Evolutionary conservation across 192 early-diverging fungal species (phyloP), one percentile per base, ranked within the genome.

Genomic region (Obelidium mucronatum): DNA sequence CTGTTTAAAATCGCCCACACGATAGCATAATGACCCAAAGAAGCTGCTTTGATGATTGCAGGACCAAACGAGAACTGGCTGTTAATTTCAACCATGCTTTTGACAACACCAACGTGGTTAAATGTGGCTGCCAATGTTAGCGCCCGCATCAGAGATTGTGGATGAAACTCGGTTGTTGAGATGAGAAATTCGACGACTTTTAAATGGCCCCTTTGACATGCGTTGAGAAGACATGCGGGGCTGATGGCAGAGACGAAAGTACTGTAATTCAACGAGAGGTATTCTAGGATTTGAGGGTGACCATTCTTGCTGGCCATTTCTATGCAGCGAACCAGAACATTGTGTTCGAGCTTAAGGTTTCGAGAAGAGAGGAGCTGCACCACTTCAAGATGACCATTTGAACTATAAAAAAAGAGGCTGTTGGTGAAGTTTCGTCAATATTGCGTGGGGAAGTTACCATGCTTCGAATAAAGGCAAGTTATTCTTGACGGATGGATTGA

Each of bases 401-500:
- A 4, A 52, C 66, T 68, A 44, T 26, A 33, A 13, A 26, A 13
- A 26, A 6, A 37, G 15, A 22, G 11, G 19, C 4, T 65, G 30
- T 26, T 8, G 17, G n/a, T n/a, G 51, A 52, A n/a, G 13, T 52
- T 52, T 52, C n/a, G 51, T 15, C 13, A 52, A 52, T 15, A 52
- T 52, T 15, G 58, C 13, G 58, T 15, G 19, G 3, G 26, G 26
- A 59, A 24, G 35, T 44, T 30, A 72, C 53, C 69, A 72, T 6
- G 69, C 69, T 72, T 72, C 69, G 58, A 56, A 72, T 19, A 72
- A 33, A 1, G 53, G 53, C 54, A 72, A n/a, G 36, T 72, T 72
- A 8, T 58, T 72, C 3, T 58, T 59, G 40, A 52, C 66, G 40
- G 66, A 40, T 58, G 55, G 53, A 58, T 72, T 72, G 30, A 72